Evolutionary conservation across 306 rosid species (phyloP).

Genomic region (Trichosanthes cucumerina): DNA sequence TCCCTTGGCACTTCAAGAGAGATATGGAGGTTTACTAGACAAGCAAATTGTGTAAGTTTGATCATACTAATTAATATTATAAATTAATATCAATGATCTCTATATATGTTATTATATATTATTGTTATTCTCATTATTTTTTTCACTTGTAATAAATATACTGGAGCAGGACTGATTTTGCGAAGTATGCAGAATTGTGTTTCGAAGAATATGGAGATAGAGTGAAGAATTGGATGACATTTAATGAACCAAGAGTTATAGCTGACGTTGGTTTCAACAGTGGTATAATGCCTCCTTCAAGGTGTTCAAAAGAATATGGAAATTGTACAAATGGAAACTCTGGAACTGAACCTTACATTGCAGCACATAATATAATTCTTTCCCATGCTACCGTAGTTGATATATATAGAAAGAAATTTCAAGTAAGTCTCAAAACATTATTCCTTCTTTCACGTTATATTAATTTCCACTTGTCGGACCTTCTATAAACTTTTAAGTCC

Average conservation of each 20-base stretch:
- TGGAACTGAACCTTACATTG: constrained; percentile 79
- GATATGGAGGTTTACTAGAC: constrained; percentile 56
- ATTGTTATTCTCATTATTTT: background rate
- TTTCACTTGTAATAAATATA: too few relatives aligned
- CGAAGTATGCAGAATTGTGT: constrained; percentile 80
- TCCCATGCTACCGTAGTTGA: constrained; percentile 80
- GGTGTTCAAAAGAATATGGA: constrained; percentile 76
- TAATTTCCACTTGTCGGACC: too few relatives aligned
- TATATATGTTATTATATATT: background rate
- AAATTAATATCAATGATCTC: too few relatives aligned
- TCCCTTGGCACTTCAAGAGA: constrained; percentile 71
- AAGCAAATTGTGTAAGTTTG: constrained; percentile 65
- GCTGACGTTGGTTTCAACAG: constrained; percentile 91
- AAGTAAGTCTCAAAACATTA: constrained; percentile 22
- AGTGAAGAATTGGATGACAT: constrained; percentile 94
- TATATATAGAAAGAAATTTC: constrained; percentile 60
- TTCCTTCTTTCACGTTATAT: too few relatives aligned
- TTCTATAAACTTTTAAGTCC: too few relatives aligned
- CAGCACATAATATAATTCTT: constrained; percentile 61
- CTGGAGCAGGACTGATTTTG: constrained; percentile 57
- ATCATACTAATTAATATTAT: background rate
- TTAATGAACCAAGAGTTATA: constrained; percentile 76
- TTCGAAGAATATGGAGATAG: constrained; percentile 82
- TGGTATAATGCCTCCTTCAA: constrained; percentile 71
- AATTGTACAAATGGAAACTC: constrained; percentile 73